Evolutionary conservation across 202 grass and related monocot genomes (phyloP), one percentile per base, ranked within the genome.

Genomic region (Digitaria exilis): DNA sequence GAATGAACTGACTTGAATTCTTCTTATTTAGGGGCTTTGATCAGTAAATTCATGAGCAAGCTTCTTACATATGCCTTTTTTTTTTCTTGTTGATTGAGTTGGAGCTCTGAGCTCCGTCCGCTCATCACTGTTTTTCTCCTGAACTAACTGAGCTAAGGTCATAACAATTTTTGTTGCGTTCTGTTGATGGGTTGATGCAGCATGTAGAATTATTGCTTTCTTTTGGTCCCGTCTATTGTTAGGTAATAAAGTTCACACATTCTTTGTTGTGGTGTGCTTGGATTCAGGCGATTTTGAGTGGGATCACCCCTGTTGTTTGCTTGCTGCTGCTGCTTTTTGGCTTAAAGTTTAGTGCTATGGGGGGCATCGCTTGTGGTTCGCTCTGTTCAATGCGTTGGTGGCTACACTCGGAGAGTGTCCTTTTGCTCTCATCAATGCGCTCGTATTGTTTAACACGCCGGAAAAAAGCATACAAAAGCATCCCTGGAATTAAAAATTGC

Each of bases 321-420:
- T 84, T 76, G 76, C 75, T 64, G 17, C 4, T 87, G 75, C 80
- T 80, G 42, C 16, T 63, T 75, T 90, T 68, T 6, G 69, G 74
- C 21, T 69, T 21, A 54, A 69, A 76, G 32, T 63, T 80, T 50
- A 80, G 39, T 54, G 74, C 69, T 80, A 80, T 52, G 3, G 30
- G 71, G 37, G 42, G 73, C 77, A 65, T 83, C 66, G 16, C 74
- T 46, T 81, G 39, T 75, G 50, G 50, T 71, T 57, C 13, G 22
- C 13, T 56, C 13, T 76, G 30, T 30, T 39, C 29, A 71, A 15
- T 44, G 21, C 42, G 63, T 22, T 77, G 28, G 49, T 77, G 39
- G 13, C 51, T 69, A 69, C 62, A 24, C 26, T 35, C 2, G 17
- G 37, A 30, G 29, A 73, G 35, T 6, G 3, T 0, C 6, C 3